Evolutionary conservation across 2,329 filamentous ascomycete genomes (phyloP).

Genomic region (Pezicula carpinea): DNA sequence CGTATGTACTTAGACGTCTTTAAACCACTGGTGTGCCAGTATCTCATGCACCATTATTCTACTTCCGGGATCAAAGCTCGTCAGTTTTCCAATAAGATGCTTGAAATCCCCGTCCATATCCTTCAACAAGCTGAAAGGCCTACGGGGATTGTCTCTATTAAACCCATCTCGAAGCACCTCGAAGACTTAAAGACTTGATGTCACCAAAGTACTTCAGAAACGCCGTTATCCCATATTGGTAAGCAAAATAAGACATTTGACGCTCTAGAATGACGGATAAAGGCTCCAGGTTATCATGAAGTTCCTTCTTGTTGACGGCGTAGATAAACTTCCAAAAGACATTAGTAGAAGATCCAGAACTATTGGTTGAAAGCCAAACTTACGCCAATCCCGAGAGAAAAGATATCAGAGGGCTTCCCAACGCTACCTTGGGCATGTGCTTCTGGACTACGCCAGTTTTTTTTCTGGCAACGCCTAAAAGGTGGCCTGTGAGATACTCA

Average conservation of each 20-base stretch:
- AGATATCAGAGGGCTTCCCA: slow-evolving; percentile 37
- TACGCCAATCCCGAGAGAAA: slow-evolving; percentile 40
- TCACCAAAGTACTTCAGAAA: slow-evolving; percentile 37
- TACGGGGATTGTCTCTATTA: slow-evolving; percentile 34
- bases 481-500: slow-evolving; percentile 37
- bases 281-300: background rate
- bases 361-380: slow-evolving; percentile 14
- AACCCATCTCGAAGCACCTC: slow-evolving; percentile 35
- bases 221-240: slow-evolving; percentile 35
- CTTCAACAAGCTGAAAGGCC: slow-evolving; percentile 37
- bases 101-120: slow-evolving; percentile 34
- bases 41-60: slow-evolving; percentile 36
- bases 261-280: slow-evolving; percentile 32
- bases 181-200: slow-evolving; percentile 33
- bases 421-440: slow-evolving; percentile 35
- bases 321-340: slow-evolving; percentile 35
- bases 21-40: slow-evolving; percentile 28
- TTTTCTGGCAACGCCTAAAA: slow-evolving; percentile 38
- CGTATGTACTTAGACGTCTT: no score
- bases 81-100: slow-evolving; percentile 35
- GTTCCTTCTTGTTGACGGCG: slow-evolving; percentile 27
- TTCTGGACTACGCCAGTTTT: slow-evolving; percentile 40
- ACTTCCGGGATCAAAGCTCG: slow-evolving; percentile 34
- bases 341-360: slow-evolving; percentile 13
- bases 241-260: slow-evolving; percentile 43